Base-by-base conservation (phyloP, 1,284 basidiomycete genomes). In the Sphagnurus paluster region DNA sequence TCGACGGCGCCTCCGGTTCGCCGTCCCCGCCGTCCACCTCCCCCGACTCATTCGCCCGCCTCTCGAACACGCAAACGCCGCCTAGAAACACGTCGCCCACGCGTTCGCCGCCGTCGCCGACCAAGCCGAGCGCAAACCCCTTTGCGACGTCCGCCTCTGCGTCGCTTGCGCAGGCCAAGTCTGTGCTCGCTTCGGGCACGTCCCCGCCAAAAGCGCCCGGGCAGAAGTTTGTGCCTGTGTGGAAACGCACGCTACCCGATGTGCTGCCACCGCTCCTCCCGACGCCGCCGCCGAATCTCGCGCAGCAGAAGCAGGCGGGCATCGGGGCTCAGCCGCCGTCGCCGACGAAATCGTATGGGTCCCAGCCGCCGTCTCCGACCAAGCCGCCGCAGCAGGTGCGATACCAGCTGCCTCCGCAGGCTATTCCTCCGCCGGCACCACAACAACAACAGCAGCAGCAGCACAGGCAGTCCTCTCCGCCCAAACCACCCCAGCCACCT, bases 241-340 rank as follows among this genome's bases (percentile, higher is more conserved):
- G 57, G 57, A 59, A 57, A 49, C 54, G 54, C 5, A 50, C 55
- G 3, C 46, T 57, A 17, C 56, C 56, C 28, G 56, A 57, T 41
- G 46, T 54, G 5, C 52, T 57, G 9, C 56, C 56, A 13, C 56
- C 56, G 2, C 35, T 57, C 20, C 32, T 48, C 9, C 52, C 42
- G 9, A 56, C 45, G 14, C 56, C 34, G 9, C 56, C 49, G 17
- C 54, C 47, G 23, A 52, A 52, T 30, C 32, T 30, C 13, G 16
- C 34, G 24, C 47, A 48, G 6, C 37, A 23, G 32, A 25, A 30
- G 28, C 28, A 30, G 14, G 28, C 28, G 2, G 11, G 28, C 28
- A n/a, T n/a, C n/a, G n/a, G n/a, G n/a, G n/a, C n/a, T n/a, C 28
- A 10, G 7, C 28, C 28, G 11, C 28, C 11, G 28, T 14, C 11